Conservation (phyloP, 257 asterid genomes). For the Solanum clarkiae region DNA sequence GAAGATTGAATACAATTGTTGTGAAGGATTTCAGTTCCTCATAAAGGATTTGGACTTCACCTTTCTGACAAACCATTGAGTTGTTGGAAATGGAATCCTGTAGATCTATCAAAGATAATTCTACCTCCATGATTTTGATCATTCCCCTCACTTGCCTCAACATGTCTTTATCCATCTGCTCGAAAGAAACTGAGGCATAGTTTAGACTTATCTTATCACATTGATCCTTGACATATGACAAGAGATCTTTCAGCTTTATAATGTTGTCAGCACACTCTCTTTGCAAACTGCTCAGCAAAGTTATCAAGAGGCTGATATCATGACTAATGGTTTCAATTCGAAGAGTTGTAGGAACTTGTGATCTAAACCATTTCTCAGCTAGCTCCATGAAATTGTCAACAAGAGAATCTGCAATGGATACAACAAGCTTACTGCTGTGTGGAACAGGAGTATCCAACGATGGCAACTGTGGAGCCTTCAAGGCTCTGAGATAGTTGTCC, state of each 20-base stretch:
- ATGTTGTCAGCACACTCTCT: neutral
- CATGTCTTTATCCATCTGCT: neutral
- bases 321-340: neutral
- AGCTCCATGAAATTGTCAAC: neutral
- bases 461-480: neutral
- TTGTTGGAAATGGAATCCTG: neutral
- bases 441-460: neutral
- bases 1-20: neutral
- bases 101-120: neutral
- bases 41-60: neutral
- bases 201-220: neutral
- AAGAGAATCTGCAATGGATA: neutral
- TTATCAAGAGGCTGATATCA: neutral
- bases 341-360: neutral
- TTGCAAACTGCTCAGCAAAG: neutral
- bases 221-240: neutral
- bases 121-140: neutral
- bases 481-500: neutral
- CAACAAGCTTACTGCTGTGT: neutral
- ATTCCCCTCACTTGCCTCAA: neutral
- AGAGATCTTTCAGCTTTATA: neutral
- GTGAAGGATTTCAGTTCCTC: neutral
- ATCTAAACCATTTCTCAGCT: rapidly evolving
- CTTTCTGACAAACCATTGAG: neutral
- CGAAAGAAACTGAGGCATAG: neutral